Conservation (phyloP, 352 stramenopile genomes). For the Phytopythium litorale region DNA sequence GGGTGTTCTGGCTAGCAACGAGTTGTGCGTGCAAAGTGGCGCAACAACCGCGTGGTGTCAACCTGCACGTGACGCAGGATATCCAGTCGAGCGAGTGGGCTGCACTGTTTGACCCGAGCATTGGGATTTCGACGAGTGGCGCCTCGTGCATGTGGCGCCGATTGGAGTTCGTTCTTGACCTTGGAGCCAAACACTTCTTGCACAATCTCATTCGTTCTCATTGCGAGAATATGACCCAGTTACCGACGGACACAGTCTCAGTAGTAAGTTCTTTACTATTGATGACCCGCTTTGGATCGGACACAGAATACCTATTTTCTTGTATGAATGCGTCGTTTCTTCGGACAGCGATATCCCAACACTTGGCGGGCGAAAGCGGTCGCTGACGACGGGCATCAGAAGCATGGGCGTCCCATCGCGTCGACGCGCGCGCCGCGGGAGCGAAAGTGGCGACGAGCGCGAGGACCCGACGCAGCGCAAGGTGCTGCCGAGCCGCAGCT, state of each 20-base stretch:
- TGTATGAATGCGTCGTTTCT: neutral
- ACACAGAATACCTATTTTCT: neutral
- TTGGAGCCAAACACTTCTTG: constrained; percentile 6
- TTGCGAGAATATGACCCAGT: too few relatives aligned
- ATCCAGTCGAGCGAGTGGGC: constrained; percentile 22
- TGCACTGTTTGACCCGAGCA: constrained; percentile 10
- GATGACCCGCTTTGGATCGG: neutral
- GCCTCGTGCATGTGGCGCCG: constrained; percentile 7
- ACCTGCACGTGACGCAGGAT: constrained; percentile 18
- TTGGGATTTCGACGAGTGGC: constrained; percentile 5
- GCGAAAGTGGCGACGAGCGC: constrained; percentile 7
- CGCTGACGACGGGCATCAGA: neutral
- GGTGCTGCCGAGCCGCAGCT: constrained; percentile 56
- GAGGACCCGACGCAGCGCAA: constrained; percentile 15
- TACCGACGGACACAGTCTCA: too few relatives aligned
- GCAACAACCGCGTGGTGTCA: constrained; percentile 17
- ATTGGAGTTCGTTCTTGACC: constrained; percentile 13
- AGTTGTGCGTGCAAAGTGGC: constrained; percentile 21
- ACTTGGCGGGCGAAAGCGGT: neutral
- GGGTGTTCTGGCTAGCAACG: constrained; percentile 18
- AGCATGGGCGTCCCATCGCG: neutral
- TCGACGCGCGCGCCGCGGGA: neutral
- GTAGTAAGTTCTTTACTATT: too few relatives aligned
- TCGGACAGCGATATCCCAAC: neutral
- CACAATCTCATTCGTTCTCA: constrained; percentile 6